A percentile compares a stretch with the other conserved stretches of the same genome.
These are phyloP conservation scores for Neurospora sublineolata DNA, from an alignment of 495 filamentous ascomycete genomes.

Conservation along the genomic window DNA sequence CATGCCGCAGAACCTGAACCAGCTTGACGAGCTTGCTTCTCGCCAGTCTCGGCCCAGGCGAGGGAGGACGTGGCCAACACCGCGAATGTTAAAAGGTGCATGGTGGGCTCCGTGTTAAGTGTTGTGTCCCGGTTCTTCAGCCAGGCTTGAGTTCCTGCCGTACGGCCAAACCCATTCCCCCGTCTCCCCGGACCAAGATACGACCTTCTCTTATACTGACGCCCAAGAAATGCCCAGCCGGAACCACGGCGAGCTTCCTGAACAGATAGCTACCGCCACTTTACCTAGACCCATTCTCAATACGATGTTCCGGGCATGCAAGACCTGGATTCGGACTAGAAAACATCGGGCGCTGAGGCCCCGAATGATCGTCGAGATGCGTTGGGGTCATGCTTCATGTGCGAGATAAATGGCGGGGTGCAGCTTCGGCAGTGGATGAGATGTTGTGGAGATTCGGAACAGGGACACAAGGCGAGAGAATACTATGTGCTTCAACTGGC, in stretches of 20 bases:
- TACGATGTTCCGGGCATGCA: background rate
- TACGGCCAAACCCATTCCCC: background rate
- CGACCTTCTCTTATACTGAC: slow-evolving; percentile 6
- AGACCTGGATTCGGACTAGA: slow-evolving; percentile 3
- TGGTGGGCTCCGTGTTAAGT: background rate
- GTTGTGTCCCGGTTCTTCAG: background rate
- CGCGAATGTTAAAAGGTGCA: slow-evolving; percentile 4
- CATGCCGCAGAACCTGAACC: slow-evolving; percentile 24
- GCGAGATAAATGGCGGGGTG: slow-evolving; percentile 3
- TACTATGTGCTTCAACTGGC: background rate
- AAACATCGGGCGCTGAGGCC: slow-evolving; percentile 1
- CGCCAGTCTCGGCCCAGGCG: slow-evolving; percentile 4
- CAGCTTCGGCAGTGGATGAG: background rate
- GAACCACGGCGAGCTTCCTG: slow-evolving; percentile 11
- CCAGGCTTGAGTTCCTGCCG: background rate
- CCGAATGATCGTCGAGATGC: slow-evolving; percentile 1
- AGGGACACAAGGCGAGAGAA: background rate
- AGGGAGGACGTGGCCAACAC: slow-evolving; percentile 5
- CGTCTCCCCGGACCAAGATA: background rate
- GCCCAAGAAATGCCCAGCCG: slow-evolving; percentile 11
- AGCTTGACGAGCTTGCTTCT: slow-evolving; percentile 2
- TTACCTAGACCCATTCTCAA: background rate
- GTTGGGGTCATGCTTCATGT: background rate
- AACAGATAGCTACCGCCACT: background rate
- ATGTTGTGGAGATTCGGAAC: background rate